These are phyloP conservation scores for Gentiana dahurica DNA, from an alignment of 257 asterid species.

Conservation along the genomic window DNA sequence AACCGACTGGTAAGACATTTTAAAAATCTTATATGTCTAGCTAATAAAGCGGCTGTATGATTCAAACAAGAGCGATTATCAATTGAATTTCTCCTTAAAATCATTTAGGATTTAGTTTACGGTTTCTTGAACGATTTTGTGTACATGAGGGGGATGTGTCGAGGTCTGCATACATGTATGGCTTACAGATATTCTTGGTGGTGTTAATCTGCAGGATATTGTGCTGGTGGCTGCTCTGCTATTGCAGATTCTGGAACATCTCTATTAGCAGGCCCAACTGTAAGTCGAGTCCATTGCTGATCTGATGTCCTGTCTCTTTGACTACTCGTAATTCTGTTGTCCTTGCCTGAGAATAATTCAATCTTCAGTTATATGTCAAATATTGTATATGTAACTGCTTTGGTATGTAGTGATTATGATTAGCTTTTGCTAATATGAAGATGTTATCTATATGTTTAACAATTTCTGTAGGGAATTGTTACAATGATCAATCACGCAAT, in stretches of 20 bases:
- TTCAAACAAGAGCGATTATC: not conserved
- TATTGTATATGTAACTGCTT: not conserved
- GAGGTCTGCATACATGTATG: too few species aligned
- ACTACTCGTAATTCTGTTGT: too few species aligned
- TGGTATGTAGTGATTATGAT: not conserved
- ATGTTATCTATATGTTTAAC: too few species aligned
- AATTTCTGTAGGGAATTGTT: constrained; percentile 45
- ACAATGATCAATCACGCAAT: constrained; percentile 97
- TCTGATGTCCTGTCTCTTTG: too few species aligned
- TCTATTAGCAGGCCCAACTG: constrained; percentile 92
- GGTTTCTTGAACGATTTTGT: too few species aligned
- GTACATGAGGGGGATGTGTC: too few species aligned
- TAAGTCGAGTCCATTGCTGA: constrained; percentile 16
- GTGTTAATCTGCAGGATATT: constrained; percentile 38
- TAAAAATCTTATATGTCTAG: not conserved
- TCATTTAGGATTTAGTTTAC: too few species aligned
- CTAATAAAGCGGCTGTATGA: not conserved
- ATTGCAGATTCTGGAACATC: constrained; percentile 99
- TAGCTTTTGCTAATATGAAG: not conserved
- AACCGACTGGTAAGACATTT: constrained; percentile 60
- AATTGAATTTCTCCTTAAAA: not conserved
- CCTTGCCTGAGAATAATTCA: too few species aligned
- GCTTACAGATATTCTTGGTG: too few species aligned
- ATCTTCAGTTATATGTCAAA: too few species aligned
- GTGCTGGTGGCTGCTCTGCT: constrained; percentile 83